phyloP scores from a whole-genome alignment of 129 eudicot species.

The Daucus carota region DH1_v3.0 NC_030383.2:39959501-39960000 shows the following conservation, averaged over 20 bases:
- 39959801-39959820: constrained; percentile 58
- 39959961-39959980: neutral
- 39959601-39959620: constrained; percentile 41
- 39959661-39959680: constrained; percentile 46
- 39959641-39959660: constrained; percentile 32
- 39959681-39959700: constrained; percentile 87
- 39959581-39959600: constrained; percentile 37
- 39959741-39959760: constrained; percentile 39
- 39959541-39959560: constrained; percentile 97
- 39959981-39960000: neutral
- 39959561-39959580: constrained; percentile 34
- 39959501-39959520: constrained; percentile 98
- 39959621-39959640: constrained; percentile 51
- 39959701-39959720: constrained; percentile 87
- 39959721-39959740: constrained; percentile 92
- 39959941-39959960: constrained; percentile 40
- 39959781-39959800: constrained; percentile 3
- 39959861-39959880: constrained; percentile 84
- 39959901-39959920: constrained; percentile 90
- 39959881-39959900: constrained; percentile 78
- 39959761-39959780: neutral
- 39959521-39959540: constrained; percentile 97
- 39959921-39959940: constrained; percentile 78
- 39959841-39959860: constrained; percentile 84
- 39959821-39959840: constrained; percentile 77